Conservation (phyloP, 352 stramenopile genomes). For the Globisporangium nagaii region DNA sequence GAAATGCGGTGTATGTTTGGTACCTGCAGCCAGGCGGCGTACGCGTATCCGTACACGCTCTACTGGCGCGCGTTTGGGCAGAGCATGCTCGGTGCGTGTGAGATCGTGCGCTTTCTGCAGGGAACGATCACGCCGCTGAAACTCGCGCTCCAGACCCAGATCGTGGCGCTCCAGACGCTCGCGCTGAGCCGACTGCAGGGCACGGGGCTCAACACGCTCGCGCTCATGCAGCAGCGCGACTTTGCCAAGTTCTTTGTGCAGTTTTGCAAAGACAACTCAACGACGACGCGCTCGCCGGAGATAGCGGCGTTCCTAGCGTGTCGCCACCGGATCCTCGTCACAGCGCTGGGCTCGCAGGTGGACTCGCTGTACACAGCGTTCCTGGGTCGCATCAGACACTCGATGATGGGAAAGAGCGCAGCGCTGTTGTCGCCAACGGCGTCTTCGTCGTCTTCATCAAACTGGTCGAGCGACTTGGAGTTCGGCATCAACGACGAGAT, state of each 20-base stretch:
- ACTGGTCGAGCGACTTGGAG: constrained; percentile 29
- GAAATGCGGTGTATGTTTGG: constrained; percentile 66
- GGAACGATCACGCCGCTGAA: constrained; percentile 49
- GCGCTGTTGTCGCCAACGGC: background rate
- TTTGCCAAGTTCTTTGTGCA: constrained; percentile 39
- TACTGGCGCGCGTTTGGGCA: constrained; percentile 78
- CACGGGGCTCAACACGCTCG: constrained; percentile 38
- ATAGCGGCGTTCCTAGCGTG: constrained; percentile 35
- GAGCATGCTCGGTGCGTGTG: constrained; percentile 60
- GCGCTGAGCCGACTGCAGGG: constrained; percentile 45
- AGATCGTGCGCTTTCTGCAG: constrained; percentile 58
- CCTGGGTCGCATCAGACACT: constrained; percentile 26
- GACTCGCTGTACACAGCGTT: constrained; percentile 45
- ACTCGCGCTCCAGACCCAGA: constrained; percentile 38
- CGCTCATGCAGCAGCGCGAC: constrained; percentile 62
- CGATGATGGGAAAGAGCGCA: constrained; percentile 18
- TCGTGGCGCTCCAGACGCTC: constrained; percentile 48
- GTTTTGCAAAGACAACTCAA: constrained; percentile 29
- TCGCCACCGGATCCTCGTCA: constrained; percentile 28
- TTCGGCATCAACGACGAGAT: constrained; percentile 47
- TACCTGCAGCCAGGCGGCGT: constrained; percentile 2
- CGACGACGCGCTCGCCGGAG: constrained; percentile 16
- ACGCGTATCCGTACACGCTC: constrained; percentile 16
- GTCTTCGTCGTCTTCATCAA: too few species aligned
- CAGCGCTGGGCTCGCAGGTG: constrained; percentile 31